These are phyloP conservation scores for Neopestalotiopsis rosae DNA, from an alignment of 2,329 filamentous ascomycete genomes.

Conservation along the genomic window DNA sequence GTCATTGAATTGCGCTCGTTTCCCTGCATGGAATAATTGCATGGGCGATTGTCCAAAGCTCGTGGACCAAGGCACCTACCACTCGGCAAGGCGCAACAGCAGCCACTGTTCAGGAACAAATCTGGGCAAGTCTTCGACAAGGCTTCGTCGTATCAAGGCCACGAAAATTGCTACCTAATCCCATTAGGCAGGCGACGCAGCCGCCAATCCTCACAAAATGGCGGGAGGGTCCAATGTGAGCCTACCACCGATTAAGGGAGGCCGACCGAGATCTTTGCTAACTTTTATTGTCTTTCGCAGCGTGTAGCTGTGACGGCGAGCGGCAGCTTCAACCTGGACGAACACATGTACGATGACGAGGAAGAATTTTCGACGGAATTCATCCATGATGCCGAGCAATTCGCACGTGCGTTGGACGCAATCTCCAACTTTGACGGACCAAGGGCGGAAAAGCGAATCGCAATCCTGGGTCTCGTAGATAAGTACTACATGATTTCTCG, in stretches of 20 bases:
- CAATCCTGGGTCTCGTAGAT: constrained; percentile 71
- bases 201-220: not conserved
- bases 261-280: not conserved
- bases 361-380: constrained; percentile 25
- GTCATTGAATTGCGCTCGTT: not conserved
- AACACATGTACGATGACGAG: constrained; percentile 17
- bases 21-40: not conserved
- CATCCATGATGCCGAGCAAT: constrained; percentile 79
- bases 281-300: not conserved
- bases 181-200: not conserved
- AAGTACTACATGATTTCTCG: constrained; percentile 65
- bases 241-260: not conserved
- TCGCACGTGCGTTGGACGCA: constrained; percentile 81
- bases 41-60: not conserved
- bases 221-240: constrained; percentile 12
- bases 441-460: constrained; percentile 62
- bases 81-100: not conserved
- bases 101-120: not conserved
- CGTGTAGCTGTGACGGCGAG: constrained; percentile 7
- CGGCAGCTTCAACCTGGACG: constrained; percentile 19
- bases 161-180: not conserved
- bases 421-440: constrained; percentile 62
- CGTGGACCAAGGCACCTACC: not conserved
- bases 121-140: not conserved
- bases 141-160: not conserved